Evolutionary conservation across 2,329 filamentous ascomycete species (phyloP).

Genomic region (Colletotrichum sp.): DNA sequence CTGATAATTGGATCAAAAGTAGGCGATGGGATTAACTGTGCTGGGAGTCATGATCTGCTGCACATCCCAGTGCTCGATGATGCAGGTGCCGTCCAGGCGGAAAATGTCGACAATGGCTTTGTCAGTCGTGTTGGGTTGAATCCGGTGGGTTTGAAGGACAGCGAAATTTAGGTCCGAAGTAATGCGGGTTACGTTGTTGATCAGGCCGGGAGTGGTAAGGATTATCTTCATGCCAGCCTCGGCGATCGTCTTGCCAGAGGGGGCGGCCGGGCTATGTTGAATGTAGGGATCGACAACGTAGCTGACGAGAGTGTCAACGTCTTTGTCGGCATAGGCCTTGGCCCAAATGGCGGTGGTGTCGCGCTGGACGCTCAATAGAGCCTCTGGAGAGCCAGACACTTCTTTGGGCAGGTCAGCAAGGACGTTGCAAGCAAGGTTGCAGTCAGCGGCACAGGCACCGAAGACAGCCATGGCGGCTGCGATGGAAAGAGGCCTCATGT

Average conservation of each 20-base stretch:
- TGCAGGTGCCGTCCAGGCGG: constrained; percentile 4
- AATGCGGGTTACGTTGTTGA: not conserved
- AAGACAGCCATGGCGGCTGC: too few species aligned
- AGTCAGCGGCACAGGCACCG: not conserved
- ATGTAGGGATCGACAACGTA: not conserved
- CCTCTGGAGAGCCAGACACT: not conserved
- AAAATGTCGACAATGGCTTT: not conserved
- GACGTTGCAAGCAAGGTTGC: not conserved
- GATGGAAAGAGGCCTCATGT: too few species aligned
- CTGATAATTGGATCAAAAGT: not conserved
- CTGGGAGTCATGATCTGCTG: not conserved
- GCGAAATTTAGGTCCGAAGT: not conserved
- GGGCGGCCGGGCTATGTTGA: constrained; percentile 1
- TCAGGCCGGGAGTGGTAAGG: not conserved
- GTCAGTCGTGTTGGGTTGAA: not conserved
- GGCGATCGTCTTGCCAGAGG: not conserved
- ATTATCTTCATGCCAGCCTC: not conserved
- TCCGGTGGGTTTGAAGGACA: not conserved
- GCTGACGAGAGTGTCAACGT: not conserved
- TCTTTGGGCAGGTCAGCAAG: not conserved
- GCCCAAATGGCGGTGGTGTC: not conserved
- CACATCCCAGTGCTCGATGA: constrained; percentile 8
- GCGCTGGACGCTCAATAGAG: not conserved
- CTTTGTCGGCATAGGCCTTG: not conserved
- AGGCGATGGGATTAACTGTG: not conserved